A percentile compares a stretch with the other conserved stretches of the same genome.
Evolutionary conservation across 306 rosid genomes (phyloP).

Genomic region (Cicer arietinum): DNA sequence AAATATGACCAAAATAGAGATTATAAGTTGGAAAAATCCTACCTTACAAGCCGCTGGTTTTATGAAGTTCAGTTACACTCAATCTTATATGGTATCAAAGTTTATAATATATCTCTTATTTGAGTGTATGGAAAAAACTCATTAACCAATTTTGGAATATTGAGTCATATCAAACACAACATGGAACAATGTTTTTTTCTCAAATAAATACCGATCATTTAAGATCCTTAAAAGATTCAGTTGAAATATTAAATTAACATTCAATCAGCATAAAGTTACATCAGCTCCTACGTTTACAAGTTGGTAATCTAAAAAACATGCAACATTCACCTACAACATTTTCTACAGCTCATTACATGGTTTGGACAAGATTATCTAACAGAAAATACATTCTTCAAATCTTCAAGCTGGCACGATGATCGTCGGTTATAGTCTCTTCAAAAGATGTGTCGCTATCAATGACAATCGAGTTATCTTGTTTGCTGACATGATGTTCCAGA

Average conservation of each 20-base stretch:
- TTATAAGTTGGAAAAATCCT: too few relatives aligned
- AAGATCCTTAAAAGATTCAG: slow-evolving; percentile 19
- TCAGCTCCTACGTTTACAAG: slow-evolving; percentile 41
- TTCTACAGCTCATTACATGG: slow-evolving; percentile 31
- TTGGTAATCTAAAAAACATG: slow-evolving; percentile 41
- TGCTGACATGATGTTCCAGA: slow-evolving; percentile 35
- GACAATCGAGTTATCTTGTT: slow-evolving; percentile 50
- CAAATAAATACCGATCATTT: slow-evolving; percentile 19
- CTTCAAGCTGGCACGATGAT: slow-evolving; percentile 51
- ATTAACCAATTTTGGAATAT: background rate
- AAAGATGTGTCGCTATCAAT: slow-evolving; percentile 66
- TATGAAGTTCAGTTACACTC: too few relatives aligned
- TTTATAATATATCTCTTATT: too few relatives aligned
- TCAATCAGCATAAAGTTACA: slow-evolving; percentile 30
- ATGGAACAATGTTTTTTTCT: background rate
- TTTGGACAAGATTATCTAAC: slow-evolving; percentile 26
- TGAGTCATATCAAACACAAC: background rate
- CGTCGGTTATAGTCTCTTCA: slow-evolving; percentile 76
- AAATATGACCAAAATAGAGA: too few relatives aligned
- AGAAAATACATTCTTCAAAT: slow-evolving; percentile 34
- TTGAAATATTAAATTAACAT: slow-evolving; percentile 22
- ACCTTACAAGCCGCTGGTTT: too few relatives aligned
- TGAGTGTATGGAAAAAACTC: background rate
- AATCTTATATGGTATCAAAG: too few relatives aligned
- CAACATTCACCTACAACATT: background rate